A percentile compares a stretch with the other conserved stretches of the same genome.
Evolutionary conservation across 1,284 basidiomycete genomes (phyloP).

Genomic region (Taiwanofungus camphoratus): DNA sequence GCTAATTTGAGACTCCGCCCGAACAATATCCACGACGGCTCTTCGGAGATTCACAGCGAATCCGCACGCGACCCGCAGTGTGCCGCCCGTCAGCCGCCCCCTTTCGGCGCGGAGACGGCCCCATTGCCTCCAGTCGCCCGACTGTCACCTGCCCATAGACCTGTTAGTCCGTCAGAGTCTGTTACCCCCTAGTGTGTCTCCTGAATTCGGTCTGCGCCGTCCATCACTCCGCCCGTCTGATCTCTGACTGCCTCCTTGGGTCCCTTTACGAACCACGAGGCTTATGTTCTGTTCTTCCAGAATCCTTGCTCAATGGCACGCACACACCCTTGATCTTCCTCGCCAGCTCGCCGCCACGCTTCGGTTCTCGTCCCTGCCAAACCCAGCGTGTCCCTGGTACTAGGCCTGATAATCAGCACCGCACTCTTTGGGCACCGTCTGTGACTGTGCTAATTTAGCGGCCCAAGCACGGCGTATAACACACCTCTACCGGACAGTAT

Average conservation of each 20-base stretch:
- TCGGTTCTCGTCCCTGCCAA: constrained; percentile 3
- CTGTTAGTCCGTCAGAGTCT: constrained; percentile 4
- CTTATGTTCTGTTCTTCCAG: not conserved
- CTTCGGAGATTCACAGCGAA: not conserved
- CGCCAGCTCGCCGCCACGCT: constrained; percentile 6
- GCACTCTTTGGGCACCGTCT: no score
- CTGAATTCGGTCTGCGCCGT: not conserved
- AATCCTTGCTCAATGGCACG: constrained; percentile 2
- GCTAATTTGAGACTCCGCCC: constrained; percentile 17
- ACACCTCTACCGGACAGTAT: no score
- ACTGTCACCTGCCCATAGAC: no score
- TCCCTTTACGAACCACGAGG: constrained; percentile 7
- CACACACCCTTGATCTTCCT: constrained; percentile 9
- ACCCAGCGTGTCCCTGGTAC: constrained; percentile 6
- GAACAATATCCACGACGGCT: not conserved
- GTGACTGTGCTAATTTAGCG: no score
- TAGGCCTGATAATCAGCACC: no score
- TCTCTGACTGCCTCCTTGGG: constrained; percentile 3
- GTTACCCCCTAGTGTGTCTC: no score
- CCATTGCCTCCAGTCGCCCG: no score
- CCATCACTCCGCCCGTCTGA: not conserved
- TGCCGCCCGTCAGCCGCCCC: no score
- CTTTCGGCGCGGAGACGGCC: no score
- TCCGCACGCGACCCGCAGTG: no score
- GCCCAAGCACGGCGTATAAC: no score